A percentile compares a stretch with the other conserved stretches of the same genome.
These are phyloP conservation scores for Anthoceros angustus DNA, from an alignment of 225 moss, liverwort and hornwort species.

Conservation along the genomic window DNA sequence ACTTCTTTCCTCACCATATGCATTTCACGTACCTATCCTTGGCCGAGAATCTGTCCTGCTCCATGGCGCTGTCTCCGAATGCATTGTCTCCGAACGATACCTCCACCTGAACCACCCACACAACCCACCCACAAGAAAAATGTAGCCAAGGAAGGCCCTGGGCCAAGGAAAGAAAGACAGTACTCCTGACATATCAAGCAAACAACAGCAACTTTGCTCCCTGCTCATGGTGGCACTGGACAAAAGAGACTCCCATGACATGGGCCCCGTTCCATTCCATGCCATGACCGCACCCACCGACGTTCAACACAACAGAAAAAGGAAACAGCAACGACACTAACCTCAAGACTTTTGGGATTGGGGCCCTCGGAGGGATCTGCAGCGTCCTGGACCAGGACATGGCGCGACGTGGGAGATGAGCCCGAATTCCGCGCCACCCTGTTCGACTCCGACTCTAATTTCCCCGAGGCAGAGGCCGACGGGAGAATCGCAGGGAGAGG, in stretches of 20 bases:
- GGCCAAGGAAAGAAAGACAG: too few species aligned
- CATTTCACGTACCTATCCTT: neutral
- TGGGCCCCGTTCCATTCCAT: too few species aligned
- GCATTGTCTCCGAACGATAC: neutral
- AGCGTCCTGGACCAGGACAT: neutral
- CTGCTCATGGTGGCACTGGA: too few species aligned
- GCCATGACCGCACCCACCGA: too few species aligned
- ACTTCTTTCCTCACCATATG: neutral
- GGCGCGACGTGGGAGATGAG: too few species aligned
- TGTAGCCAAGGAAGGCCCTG: too few species aligned
- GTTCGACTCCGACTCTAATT: neutral
- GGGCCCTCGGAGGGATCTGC: neutral
- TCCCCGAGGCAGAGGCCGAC: neutral
- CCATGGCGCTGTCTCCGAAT: neutral
- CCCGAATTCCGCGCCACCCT: neutral
- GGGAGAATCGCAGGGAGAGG: neutral
- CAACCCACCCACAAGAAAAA: neutral
- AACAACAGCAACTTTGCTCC: too few species aligned
- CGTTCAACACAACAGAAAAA: too few species aligned
- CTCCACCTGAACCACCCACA: neutral
- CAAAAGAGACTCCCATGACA: too few species aligned
- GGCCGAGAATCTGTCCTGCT: conserved; percentile 1
- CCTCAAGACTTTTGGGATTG: conserved; percentile 1
- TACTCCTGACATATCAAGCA: too few species aligned
- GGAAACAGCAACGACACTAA: neutral